Base-by-base conservation (phyloP, 257 asterid genomes). In the Plantago elongata region DNA sequence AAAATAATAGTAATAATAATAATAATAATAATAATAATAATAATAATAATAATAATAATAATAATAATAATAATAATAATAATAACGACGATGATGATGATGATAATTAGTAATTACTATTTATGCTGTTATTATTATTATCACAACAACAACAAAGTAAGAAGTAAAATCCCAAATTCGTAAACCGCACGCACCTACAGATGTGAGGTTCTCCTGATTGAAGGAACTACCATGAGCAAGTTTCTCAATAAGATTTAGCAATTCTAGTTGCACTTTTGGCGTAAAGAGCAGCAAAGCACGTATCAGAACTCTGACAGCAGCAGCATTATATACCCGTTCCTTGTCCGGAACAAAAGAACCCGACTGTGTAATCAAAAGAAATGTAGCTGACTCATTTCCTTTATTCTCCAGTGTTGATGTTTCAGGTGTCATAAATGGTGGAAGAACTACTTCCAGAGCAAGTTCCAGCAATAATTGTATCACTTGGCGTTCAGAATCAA, bases 211-310 rank as follows among this genome's bases (percentile, higher is more conserved):
- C 74, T 93, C 99, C 82, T 82, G 85, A 79, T 93, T 93, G 80
- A 81, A 89, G 80, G 85, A 80, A 70, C 92, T 86, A 67, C 87
- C 88, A 77, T 77, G 74, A 61, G 99, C 85, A 81, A 93, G 96
- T 72, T 83, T 85, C 69, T 85, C 96, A 68, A 93, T 77, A 51
- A 89, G 79, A 76, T 74, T 85, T 45, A 86, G 79, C 84, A 89
- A 81, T 80, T 93, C 99, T 52, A 93, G 79, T 80, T 93, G 99
- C 82, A 89, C 74, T 80, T 89, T 89, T 37, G 97, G 99, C 59
- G 95, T 89, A 75, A 89, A 89, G 54, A 82, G 80, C 80, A 93
- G 75, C 45, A 89, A 75, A 59, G 94, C 69, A 16, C 96, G 99
- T 72, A 93, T 64, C 64, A 93, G 85, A 70, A 89, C 96, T 71